Percentiles rank a stretch among this genome's conserved stretches.
Conservation (phyloP, 1,284 basidiomycete species). For the Irpex sp. region DNA sequence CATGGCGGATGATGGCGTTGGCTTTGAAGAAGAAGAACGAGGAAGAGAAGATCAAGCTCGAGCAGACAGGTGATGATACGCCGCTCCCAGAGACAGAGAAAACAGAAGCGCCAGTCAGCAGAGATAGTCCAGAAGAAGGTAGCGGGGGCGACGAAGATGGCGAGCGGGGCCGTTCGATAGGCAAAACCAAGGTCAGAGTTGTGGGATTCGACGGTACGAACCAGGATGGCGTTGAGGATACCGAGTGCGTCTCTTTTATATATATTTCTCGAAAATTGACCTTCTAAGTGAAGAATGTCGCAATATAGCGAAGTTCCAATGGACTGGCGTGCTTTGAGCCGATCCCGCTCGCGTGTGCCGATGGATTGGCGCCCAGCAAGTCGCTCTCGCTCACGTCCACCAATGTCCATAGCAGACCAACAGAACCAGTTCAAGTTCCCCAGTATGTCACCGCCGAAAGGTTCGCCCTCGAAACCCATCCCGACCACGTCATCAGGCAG, state of each 20-base stretch:
- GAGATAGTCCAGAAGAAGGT: constrained; percentile 14
- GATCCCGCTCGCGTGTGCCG: constrained; percentile 88
- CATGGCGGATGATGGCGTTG: constrained; percentile 98
- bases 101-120: constrained; percentile 8
- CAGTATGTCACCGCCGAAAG: constrained; percentile 28
- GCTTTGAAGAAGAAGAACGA: constrained; percentile 85
- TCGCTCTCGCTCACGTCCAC: constrained; percentile 70
- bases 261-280: constrained; percentile 20
- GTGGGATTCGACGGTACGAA: constrained; percentile 76
- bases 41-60: constrained; percentile 44
- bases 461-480: constrained; percentile 45
- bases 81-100: constrained; percentile 19
- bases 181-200: constrained; percentile 68
- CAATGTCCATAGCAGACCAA: constrained; percentile 38
- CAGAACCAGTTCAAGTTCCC: constrained; percentile 32
- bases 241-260: constrained; percentile 63
- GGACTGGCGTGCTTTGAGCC: constrained; percentile 93
- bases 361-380: constrained; percentile 80
- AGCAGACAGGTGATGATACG: constrained; percentile 7
- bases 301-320: constrained; percentile 48
- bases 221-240: constrained; percentile 64
- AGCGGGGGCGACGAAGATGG: constrained; percentile 29
- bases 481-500: constrained; percentile 47
- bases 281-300: constrained; percentile 21
- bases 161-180: constrained; percentile 70